Conservation (phyloP, 140 eudicot species). For the Erigeron philadelphicus region DNA sequence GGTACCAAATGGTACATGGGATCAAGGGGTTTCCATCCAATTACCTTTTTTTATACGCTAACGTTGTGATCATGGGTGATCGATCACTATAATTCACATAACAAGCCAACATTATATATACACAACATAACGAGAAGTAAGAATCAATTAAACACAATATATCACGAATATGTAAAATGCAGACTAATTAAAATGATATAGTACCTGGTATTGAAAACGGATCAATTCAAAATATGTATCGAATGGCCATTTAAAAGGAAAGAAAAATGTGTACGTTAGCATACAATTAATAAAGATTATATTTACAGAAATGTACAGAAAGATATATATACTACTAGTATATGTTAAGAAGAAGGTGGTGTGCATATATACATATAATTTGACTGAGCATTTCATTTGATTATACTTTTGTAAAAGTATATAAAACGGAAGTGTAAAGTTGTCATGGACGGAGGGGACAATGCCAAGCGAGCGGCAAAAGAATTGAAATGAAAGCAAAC, state of each 20-base stretch:
- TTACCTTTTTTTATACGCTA: no score
- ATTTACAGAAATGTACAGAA: no score
- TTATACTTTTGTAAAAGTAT: not conserved
- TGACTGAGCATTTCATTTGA: not conserved
- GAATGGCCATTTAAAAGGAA: not conserved
- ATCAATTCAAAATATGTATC: not conserved
- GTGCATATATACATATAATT: not conserved
- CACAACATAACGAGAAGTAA: not conserved
- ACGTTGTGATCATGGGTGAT: no score
- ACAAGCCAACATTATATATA: not conserved
- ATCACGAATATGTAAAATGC: not conserved
- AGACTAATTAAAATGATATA: not conserved
- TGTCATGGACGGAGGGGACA: slow-evolving; percentile 19
- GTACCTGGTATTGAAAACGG: slow-evolving; percentile 24
- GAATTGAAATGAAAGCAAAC: slow-evolving; percentile 36
- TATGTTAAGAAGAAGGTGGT: not conserved
- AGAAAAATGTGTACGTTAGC: not conserved
- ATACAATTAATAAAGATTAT: slow-evolving; percentile 3
- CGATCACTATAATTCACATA: no score
- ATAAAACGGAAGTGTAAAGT: slow-evolving; percentile 12
- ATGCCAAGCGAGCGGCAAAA: slow-evolving; percentile 36
- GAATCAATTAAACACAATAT: not conserved
- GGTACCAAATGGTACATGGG: no score
- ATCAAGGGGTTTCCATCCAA: no score
- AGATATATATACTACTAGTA: not conserved